A percentile compares a stretch with the other conserved stretches of the same genome.
These are phyloP conservation scores for Volvox africanus DNA, from an alignment of 139 green algal genomes.

Conservation along the genomic window DNA sequence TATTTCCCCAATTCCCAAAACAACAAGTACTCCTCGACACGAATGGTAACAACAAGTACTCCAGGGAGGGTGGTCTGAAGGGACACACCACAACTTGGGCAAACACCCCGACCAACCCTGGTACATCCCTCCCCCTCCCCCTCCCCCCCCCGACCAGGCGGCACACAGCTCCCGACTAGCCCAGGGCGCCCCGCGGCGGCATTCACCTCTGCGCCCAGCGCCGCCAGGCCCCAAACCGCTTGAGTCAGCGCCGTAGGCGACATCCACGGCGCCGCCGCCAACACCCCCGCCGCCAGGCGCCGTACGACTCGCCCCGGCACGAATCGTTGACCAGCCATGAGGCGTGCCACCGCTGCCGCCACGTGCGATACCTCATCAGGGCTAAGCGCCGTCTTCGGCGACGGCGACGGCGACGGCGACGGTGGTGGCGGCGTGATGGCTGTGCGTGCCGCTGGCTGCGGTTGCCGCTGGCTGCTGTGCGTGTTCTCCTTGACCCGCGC, in stretches of 20 bases:
- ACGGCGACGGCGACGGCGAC: not conserved
- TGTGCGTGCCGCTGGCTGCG: not conserved
- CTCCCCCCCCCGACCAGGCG: not conserved
- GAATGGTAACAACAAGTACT: too few species aligned
- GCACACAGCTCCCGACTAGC: not conserved
- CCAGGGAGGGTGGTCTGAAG: too few species aligned
- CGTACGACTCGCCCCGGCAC: not conserved
- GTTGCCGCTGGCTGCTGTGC: not conserved
- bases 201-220: conserved; percentile 2
- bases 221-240: conserved; percentile 27
- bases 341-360: not conserved
- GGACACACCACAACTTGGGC: not conserved
- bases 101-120: too few species aligned
- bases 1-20: too few species aligned
- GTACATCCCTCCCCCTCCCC: too few species aligned
- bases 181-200: not conserved
- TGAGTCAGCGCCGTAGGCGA: not conserved
- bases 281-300: not conserved
- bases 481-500: not conserved
- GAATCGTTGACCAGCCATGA: not conserved
- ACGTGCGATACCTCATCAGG: conserved; percentile 9
- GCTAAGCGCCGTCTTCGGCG: not conserved
- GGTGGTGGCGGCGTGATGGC: not conserved
- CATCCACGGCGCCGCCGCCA: conserved; percentile 28
- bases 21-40: too few species aligned